Evolutionary conservation across 2,329 filamentous ascomycete species (phyloP).

Genomic region (Colletotrichum camelliae): DNA sequence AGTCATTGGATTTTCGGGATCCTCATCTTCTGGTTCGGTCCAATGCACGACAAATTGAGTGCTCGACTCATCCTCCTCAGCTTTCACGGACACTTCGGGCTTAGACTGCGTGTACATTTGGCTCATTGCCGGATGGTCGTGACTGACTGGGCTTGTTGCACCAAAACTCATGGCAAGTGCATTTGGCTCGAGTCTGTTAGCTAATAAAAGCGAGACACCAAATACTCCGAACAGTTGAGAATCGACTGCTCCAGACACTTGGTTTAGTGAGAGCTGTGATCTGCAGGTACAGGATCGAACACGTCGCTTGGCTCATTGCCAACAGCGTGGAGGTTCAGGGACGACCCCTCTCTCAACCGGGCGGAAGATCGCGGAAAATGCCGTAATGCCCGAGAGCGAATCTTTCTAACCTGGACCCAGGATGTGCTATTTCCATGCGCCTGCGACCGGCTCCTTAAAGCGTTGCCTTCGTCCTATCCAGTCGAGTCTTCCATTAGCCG

Average conservation of each 20-base stretch:
- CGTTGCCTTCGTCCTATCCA: background rate
- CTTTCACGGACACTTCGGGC: background rate
- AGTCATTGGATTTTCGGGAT: constrained; percentile 56
- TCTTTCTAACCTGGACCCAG: background rate
- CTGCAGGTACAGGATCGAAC: background rate
- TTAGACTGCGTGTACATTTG: background rate
- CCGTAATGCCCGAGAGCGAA: background rate
- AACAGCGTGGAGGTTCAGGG: background rate
- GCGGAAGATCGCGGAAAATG: background rate
- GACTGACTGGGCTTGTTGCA: background rate
- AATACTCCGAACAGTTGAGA: background rate
- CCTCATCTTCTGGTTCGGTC: constrained; percentile 35
- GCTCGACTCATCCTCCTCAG: no score
- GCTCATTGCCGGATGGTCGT: background rate
- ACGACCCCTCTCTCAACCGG: background rate
- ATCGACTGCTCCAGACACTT: background rate
- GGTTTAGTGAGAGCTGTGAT: background rate
- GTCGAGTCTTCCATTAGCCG: background rate
- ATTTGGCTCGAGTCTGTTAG: background rate
- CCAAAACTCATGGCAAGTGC: background rate
- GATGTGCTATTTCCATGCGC: background rate
- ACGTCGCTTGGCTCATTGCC: background rate
- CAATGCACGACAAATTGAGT: background rate
- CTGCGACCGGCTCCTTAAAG: background rate
- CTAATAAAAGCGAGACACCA: background rate